Evolutionary conservation across 2,329 filamentous ascomycete genomes (phyloP).

Genomic region (Cadophora sp.): DNA sequence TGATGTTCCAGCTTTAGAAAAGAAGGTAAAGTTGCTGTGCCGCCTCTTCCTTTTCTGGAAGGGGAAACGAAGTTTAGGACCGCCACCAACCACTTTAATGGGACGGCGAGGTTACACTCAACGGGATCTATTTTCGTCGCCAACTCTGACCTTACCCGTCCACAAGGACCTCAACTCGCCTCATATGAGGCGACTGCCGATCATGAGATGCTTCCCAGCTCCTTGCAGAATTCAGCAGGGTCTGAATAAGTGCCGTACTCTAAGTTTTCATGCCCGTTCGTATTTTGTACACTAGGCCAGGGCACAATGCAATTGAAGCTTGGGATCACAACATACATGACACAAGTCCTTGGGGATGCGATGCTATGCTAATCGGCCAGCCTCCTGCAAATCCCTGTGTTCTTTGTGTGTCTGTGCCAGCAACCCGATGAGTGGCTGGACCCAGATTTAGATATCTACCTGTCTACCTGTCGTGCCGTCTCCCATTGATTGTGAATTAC

Average conservation of each 20-base stretch:
- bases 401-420: background rate
- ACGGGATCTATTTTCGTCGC: constrained; percentile 18
- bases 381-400: constrained; percentile 9
- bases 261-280: constrained; percentile 11
- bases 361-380: background rate
- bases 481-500: background rate
- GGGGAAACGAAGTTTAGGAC: constrained; percentile 1
- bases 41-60: constrained; percentile 11
- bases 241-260: constrained; percentile 10
- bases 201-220: background rate
- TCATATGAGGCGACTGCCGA: background rate
- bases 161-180: no score
- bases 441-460: constrained; percentile 2
- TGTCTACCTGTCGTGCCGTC: background rate
- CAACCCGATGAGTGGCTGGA: constrained; percentile 10
- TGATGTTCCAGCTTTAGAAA: background rate
- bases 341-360: constrained; percentile 5
- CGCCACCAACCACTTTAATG: constrained; percentile 13
- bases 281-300: background rate
- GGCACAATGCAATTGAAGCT: constrained; percentile 2
- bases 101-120: constrained; percentile 9
- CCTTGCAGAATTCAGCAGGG: background rate
- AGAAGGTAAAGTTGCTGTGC: background rate
- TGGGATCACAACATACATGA: constrained; percentile 8
- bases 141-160: constrained; percentile 4